Evolutionary conservation across 2,329 filamentous ascomycete species (phyloP).

Genomic region (Cladobotryum protrusum): DNA sequence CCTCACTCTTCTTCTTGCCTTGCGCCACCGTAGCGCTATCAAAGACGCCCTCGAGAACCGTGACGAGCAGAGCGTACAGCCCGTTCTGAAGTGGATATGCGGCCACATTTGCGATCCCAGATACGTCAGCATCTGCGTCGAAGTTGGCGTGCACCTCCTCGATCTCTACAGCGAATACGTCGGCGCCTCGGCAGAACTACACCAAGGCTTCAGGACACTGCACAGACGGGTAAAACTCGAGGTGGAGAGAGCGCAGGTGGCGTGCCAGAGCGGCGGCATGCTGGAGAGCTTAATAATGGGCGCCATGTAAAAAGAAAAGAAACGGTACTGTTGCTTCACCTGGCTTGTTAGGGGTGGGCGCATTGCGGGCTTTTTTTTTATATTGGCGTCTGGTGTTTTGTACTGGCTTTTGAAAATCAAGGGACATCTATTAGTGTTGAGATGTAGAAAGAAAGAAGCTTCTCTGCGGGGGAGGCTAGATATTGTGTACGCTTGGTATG

Average conservation of each 20-base stretch:
- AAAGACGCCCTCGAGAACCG: constrained; percentile 72
- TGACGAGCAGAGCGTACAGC: constrained; percentile 74
- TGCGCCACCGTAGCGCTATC: constrained; percentile 82
- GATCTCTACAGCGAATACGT: constrained; percentile 83
- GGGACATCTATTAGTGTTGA: too few species aligned
- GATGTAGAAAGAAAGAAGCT: too few species aligned
- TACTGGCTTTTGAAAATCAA: too few species aligned
- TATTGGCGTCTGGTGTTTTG: too few species aligned
- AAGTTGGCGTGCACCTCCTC: constrained; percentile 73
- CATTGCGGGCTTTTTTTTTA: not conserved
- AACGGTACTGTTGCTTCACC: too few species aligned
- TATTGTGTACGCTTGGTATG: too few species aligned
- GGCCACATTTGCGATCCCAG: constrained; percentile 77
- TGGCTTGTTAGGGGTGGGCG: not conserved
- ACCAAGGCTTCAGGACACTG: constrained; percentile 61
- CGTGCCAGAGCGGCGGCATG: constrained; percentile 81
- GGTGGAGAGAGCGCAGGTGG: constrained; percentile 77
- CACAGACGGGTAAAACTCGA: constrained; percentile 66
- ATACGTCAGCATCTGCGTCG: constrained; percentile 73
- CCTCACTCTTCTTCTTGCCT: constrained; percentile 73
- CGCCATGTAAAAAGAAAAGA: constrained; percentile 15
- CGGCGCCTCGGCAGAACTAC: constrained; percentile 66
- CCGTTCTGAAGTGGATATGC: constrained; percentile 76
- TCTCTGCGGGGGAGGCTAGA: too few species aligned
- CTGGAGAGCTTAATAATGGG: constrained; percentile 58